phyloP scores from a whole-genome alignment of 306 rosid species.

The Castanea crenata region DNA sequence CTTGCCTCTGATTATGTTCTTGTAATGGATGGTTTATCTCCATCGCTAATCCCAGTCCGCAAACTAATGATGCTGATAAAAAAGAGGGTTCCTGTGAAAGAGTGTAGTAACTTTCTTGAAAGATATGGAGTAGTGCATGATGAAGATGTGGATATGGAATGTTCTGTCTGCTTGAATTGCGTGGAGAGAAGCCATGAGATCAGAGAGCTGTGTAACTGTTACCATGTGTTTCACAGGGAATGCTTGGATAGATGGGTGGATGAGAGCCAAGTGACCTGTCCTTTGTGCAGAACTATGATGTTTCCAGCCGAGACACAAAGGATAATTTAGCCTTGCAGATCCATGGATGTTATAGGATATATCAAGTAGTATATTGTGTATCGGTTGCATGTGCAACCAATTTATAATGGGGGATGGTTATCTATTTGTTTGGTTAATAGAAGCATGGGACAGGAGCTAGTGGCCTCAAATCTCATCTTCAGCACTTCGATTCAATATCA shows the following conservation, averaged over 20 bases:
- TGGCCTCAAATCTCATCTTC: too few species aligned
- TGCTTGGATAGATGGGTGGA: slow-evolving; percentile 35
- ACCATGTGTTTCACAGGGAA: slow-evolving; percentile 31
- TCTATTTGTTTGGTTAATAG: too few species aligned
- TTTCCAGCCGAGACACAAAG: neutral
- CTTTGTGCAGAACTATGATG: slow-evolving; percentile 35
- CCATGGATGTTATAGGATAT: too few species aligned
- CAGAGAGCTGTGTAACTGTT: slow-evolving; percentile 21
- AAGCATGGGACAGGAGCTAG: too few species aligned
- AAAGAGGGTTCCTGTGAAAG: slow-evolving; percentile 21
- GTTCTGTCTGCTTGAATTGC: slow-evolving; percentile 28
- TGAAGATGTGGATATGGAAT: neutral
- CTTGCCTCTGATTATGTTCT: slow-evolving; percentile 1
- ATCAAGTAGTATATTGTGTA: too few species aligned
- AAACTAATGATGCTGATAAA: slow-evolving; percentile 18
- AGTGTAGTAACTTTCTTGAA: slow-evolving; percentile 2
- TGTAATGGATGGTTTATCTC: slow-evolving; percentile 6
- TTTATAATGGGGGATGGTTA: too few species aligned
- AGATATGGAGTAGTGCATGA: neutral
- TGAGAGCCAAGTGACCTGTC: slow-evolving; percentile 29
- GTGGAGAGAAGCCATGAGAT: slow-evolving; percentile 28
- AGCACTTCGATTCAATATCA: too few species aligned
- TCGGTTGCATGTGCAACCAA: too few species aligned
- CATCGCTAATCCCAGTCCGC: slow-evolving; percentile 10
- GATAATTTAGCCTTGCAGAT: neutral